These are phyloP conservation scores for Chrysanthemum makinoi DNA, from an alignment of 129 eudicot genomes.

Conservation along the genomic window DNA sequence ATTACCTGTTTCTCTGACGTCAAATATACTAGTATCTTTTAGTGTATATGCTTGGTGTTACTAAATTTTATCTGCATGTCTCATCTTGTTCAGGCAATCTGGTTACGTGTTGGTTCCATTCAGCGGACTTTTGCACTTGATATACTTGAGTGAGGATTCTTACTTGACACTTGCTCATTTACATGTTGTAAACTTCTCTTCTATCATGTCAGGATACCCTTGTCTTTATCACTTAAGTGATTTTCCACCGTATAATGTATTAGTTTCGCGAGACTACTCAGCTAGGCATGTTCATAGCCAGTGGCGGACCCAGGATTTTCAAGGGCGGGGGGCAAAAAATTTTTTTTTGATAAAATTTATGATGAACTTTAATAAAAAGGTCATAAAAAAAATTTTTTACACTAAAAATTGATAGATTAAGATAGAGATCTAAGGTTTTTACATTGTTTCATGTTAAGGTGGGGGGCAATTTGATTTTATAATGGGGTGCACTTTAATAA, in stretches of 20 bases:
- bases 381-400: too few species aligned
- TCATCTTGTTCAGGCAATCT: slow-evolving; percentile 61
- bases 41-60: slow-evolving; percentile 12
- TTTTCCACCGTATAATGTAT: neutral
- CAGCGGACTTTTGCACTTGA: slow-evolving; percentile 99
- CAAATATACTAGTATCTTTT: slow-evolving; percentile 3
- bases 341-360: too few species aligned
- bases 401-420: too few species aligned
- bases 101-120: slow-evolving; percentile 72
- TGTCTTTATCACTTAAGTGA: neutral
- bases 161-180: neutral
- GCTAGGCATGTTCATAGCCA: neutral
- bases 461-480: too few species aligned
- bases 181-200: neutral
- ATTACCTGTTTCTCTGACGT: slow-evolving; percentile 6
- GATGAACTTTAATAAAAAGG: too few species aligned
- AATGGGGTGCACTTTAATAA: too few species aligned
- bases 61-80: slow-evolving; percentile 11
- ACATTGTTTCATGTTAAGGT: too few species aligned
- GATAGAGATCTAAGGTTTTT: too few species aligned
- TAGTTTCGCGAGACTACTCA: neutral
- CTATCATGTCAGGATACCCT: neutral
- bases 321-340: too few species aligned
- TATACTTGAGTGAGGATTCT: slow-evolving; percentile 80
- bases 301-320: too few species aligned